These are phyloP conservation scores for Fusarium kyushuense DNA, from an alignment of 2,329 filamentous ascomycete species.

Conservation along the genomic window DNA sequence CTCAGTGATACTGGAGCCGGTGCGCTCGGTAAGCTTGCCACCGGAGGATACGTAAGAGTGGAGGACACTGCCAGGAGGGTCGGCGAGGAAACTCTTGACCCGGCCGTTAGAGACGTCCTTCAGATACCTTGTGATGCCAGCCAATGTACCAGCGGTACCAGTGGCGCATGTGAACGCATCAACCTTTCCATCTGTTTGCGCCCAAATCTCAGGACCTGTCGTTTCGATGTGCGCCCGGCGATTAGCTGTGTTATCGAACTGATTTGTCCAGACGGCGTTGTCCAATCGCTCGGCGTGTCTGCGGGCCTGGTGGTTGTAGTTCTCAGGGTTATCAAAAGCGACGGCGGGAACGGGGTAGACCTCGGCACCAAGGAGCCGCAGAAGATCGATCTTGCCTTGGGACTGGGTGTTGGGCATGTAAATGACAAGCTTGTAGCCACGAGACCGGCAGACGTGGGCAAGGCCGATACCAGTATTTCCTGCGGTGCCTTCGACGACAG, in stretches of 20 bases:
- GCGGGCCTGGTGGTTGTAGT: constrained; percentile 97
- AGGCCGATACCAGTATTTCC: constrained; percentile 98
- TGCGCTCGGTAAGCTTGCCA: constrained; percentile 83
- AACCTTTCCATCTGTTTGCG: constrained; percentile 85
- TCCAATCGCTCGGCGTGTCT: constrained; percentile 87
- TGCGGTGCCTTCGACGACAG: constrained; percentile 95
- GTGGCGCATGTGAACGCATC: constrained; percentile 97
- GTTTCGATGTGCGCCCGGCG: constrained; percentile 95
- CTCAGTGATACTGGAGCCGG: constrained; percentile 92
- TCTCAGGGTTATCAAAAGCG: constrained; percentile 92
- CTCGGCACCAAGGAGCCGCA: constrained; percentile 91
- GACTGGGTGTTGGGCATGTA: constrained; percentile 99
- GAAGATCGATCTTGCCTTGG: constrained; percentile 95
- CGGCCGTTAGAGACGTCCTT: constrained; percentile 83
- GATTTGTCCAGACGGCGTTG: constrained; percentile 98
- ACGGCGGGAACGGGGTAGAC: constrained; percentile 97
- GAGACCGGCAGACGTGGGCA: constrained; percentile 92
- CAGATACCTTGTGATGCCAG: constrained; percentile 87
- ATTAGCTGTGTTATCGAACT: constrained; percentile 98
- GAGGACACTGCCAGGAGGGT: constrained; percentile 92
- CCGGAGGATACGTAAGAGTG: constrained; percentile 91
- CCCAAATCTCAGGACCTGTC: constrained; percentile 97
- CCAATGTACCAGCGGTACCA: constrained; percentile 91
- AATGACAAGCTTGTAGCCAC: constrained; percentile 94
- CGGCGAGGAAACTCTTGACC: constrained; percentile 90